Evolutionary conservation across 73 alveolate genomes (phyloP), one percentile per base, ranked within the genome.

Genomic region (Tetrahymena malaccensis): DNA sequence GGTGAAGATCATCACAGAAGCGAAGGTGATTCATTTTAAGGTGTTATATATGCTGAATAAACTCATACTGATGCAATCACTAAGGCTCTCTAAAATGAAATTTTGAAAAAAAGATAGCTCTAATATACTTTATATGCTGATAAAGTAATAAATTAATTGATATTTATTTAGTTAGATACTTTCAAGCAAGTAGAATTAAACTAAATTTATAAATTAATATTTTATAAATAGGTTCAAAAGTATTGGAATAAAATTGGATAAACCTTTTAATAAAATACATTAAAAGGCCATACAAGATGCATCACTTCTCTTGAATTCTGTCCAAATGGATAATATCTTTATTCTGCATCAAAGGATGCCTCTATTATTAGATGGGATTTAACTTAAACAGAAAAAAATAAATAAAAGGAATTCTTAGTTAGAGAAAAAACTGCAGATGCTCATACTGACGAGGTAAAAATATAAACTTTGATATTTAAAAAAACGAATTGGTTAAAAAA

Each of bases 331-430:
- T 50, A 93, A 93, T 33, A 35, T 13, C 25, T 95, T 35, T 95
- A 85, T 55, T 95, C 97, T 50, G 93, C 95, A 56, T 95, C 97
- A 11, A 95, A 95, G 93, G 97, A 95, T 50, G 55, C 97, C 19
- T 85, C 95, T 35, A 95, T 95, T 4, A 95, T 95, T 83, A 95
- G 85, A 95, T 95, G 97, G 93, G 94, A 17, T 84, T 33, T 43
- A 34, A 35, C 40, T 85, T 11, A 89, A 33, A 34, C 83, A 1
- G 57, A 33, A 21, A 93, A 93, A 43, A 85, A n/a, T 43, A 10
- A 95, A 94, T 93, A 94, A 94, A 95, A 37, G 31, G 85, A 0
- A 94, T 85, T 85, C 70, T 94, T 22, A 95, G 94, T 19, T 34
- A 95, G 95, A 95, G 94, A 56, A 94, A 85, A 89, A 85, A 85